A percentile compares a stretch with the other conserved stretches of the same genome.
phyloP scores from a whole-genome alignment of 2,329 filamentous ascomycete species.

The Cercospora berteroae region DNA sequence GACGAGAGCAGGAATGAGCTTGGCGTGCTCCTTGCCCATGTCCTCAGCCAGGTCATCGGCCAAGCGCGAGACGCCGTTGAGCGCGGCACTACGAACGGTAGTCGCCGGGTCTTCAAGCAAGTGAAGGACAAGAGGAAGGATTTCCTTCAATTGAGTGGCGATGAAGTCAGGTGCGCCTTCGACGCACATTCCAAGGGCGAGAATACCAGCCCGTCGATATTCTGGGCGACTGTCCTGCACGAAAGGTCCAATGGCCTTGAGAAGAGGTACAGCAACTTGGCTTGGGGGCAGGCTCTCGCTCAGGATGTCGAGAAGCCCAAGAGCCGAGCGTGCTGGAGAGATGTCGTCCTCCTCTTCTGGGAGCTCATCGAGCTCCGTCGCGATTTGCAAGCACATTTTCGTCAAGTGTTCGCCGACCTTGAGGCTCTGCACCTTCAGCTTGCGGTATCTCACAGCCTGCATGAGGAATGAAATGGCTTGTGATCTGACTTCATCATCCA shows the following conservation, averaged over 20 bases:
- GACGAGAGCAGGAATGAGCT: constrained; percentile 78
- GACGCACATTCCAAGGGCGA: constrained; percentile 88
- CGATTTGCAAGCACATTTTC: constrained; percentile 80
- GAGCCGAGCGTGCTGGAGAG: constrained; percentile 78
- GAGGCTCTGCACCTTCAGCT: constrained; percentile 91
- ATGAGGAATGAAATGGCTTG: constrained; percentile 93
- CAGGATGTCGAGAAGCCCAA: constrained; percentile 85
- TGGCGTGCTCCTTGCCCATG: constrained; percentile 78
- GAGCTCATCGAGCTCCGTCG: constrained; percentile 80
- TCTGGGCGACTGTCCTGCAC: constrained; percentile 71
- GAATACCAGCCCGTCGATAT: constrained; percentile 83
- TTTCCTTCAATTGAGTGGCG: constrained; percentile 81
- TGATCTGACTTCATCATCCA: constrained; percentile 80
- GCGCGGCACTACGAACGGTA: constrained; percentile 79
- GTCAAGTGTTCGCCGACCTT: constrained; percentile 85
- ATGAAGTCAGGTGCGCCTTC: constrained; percentile 98
- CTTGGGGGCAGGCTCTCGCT: constrained; percentile 85
- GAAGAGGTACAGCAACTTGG: constrained; percentile 88
- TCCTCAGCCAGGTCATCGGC: constrained; percentile 93
- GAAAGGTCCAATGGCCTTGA: constrained; percentile 81
- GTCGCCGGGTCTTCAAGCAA: constrained; percentile 81
- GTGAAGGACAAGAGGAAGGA: constrained; percentile 80
- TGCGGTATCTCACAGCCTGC: constrained; percentile 86
- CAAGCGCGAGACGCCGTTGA: constrained; percentile 83
- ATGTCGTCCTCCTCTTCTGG: constrained; percentile 74